Conservation (phyloP, 2,329 filamentous ascomycete genomes). For the Colletotrichum zoysiae region DNA sequence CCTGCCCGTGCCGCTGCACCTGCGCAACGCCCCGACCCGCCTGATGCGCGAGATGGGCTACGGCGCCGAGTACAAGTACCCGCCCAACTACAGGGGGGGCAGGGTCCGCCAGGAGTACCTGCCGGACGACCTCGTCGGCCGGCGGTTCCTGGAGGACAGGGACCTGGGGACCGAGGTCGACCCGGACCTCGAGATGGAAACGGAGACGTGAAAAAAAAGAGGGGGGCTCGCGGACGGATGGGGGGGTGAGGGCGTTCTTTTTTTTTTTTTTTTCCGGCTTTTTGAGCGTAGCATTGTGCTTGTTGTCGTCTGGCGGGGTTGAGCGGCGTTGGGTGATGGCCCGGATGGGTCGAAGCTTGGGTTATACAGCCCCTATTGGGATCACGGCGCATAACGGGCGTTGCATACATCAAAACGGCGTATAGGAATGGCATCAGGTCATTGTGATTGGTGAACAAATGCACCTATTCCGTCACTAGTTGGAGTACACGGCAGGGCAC, state of each 20-base stretch:
- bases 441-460: neutral
- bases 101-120: constrained; percentile 89
- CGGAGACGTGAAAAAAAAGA: constrained; percentile 15
- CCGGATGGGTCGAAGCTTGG: neutral
- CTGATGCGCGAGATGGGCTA: constrained; percentile 95
- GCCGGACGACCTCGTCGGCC: constrained; percentile 79
- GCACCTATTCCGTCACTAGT: too few relatives aligned
- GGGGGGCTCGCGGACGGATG: too few relatives aligned
- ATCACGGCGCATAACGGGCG: neutral
- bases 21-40: constrained; percentile 91
- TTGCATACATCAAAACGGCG: neutral
- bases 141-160: constrained; percentile 81
- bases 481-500: too few relatives aligned
- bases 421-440: neutral
- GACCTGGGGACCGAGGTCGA: constrained; percentile 87
- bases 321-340: neutral
- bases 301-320: neutral
- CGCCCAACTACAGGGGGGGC: constrained; percentile 88
- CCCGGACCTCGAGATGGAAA: constrained; percentile 67
- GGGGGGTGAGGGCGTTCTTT: too few relatives aligned
- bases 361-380: neutral
- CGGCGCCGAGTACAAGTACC: constrained; percentile 95
- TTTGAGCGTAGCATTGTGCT: neutral
- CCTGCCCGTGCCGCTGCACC: constrained; percentile 85
- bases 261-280: too few relatives aligned